These are phyloP conservation scores for Epichloe coenophiala DNA, from an alignment of 2,329 filamentous ascomycete genomes.

Conservation along the genomic window DNA sequence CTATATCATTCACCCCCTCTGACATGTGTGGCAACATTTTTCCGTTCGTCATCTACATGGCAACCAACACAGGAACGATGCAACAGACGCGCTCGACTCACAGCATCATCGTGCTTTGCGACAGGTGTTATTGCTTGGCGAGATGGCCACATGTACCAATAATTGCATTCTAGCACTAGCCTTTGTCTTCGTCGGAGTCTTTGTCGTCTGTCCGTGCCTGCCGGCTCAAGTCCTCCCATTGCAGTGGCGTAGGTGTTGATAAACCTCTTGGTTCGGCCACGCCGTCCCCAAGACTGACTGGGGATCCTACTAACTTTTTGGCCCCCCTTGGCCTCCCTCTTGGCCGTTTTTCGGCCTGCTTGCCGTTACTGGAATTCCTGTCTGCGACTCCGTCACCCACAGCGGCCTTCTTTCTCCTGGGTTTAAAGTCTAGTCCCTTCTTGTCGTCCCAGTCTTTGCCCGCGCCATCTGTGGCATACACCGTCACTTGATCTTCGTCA, in stretches of 20 bases:
- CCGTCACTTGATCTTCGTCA: slow-evolving; percentile 51
- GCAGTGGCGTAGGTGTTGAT: slow-evolving; percentile 22
- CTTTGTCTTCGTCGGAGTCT: too few species aligned
- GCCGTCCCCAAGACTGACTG: slow-evolving; percentile 10
- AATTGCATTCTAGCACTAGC: too few species aligned
- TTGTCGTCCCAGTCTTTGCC: slow-evolving; percentile 29
- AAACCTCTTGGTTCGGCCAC: slow-evolving; percentile 6
- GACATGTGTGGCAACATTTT: too few species aligned
- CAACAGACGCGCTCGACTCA: too few species aligned
- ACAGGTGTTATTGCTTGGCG: too few species aligned
- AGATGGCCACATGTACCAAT: too few species aligned
- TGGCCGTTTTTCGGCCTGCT: slow-evolving; percentile 5
- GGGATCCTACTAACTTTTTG: slow-evolving; percentile 7
- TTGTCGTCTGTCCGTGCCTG: neutral
- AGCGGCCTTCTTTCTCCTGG: slow-evolving; percentile 13
- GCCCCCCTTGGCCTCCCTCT: neutral
- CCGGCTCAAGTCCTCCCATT: slow-evolving; percentile 19
- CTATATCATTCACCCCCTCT: too few species aligned
- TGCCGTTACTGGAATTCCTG: slow-evolving; percentile 3
- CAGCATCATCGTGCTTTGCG: too few species aligned
- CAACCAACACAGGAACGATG: too few species aligned
- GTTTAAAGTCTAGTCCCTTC: slow-evolving; percentile 26
- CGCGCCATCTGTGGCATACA: slow-evolving; percentile 34
- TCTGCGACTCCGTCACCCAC: neutral
- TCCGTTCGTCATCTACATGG: too few species aligned